These are phyloP conservation scores for Miscanthus lutarioriparius DNA, from an alignment of 176 grass and related monocot genomes.

Conservation along the genomic window DNA sequence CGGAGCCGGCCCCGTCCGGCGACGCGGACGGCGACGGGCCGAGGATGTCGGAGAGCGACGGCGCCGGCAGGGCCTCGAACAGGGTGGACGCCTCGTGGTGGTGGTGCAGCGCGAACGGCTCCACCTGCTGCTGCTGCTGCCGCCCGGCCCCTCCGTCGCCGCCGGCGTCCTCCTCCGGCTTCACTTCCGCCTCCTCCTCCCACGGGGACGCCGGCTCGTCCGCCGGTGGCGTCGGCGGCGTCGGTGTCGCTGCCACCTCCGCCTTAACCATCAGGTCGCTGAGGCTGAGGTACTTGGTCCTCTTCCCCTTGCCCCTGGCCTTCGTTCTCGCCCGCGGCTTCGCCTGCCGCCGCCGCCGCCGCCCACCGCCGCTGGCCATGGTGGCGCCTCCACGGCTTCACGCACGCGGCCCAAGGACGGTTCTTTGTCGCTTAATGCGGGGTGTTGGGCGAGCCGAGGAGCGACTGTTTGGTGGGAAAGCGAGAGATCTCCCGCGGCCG, in stretches of 20 bases:
- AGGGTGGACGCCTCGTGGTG: conserved; percentile 52
- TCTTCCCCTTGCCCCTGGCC: conserved; percentile 44
- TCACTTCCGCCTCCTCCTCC: background rate
- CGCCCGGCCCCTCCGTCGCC: background rate
- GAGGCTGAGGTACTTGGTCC: conserved; percentile 79
- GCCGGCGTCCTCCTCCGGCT: background rate
- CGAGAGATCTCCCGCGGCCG: conserved; percentile 20
- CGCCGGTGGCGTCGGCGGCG: background rate
- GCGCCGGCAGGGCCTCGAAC: conserved; percentile 42
- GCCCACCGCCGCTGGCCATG: conserved; percentile 16
- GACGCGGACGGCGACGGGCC: conserved; percentile 49
- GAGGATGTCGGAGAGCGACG: conserved; percentile 80
- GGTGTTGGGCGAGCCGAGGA: background rate
- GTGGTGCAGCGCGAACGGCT: conserved; percentile 57
- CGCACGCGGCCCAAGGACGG: background rate
- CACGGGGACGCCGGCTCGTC: background rate
- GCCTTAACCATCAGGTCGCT: conserved; percentile 39
- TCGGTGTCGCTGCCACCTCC: background rate
- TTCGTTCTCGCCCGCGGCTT: background rate
- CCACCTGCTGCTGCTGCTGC: conserved; percentile 34
- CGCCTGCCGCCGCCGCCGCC: conserved; percentile 18
- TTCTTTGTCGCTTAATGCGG: background rate
- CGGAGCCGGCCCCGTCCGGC: conserved; percentile 17
- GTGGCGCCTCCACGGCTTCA: background rate
- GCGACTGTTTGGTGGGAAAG: conserved; percentile 42